Base-by-base conservation (phyloP, 345 rosid genomes). In the Gossypium turneri region DNA sequence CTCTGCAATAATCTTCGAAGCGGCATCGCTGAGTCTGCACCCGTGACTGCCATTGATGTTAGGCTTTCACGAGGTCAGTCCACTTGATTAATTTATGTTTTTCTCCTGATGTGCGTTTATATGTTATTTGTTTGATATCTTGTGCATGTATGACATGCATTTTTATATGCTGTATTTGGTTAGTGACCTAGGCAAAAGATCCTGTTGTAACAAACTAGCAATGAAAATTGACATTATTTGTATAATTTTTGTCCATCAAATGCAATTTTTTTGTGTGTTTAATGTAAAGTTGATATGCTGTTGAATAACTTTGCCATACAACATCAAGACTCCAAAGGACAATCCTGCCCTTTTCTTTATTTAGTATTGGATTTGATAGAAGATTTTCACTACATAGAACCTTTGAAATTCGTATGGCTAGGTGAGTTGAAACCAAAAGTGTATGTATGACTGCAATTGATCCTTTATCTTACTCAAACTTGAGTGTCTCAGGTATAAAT, bases 121-220 rank as follows among this genome's bases (percentile, higher is more conserved):
- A 12, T 63, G 43, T 19, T 47, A 24, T 24, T 70, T 13, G 44
- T 72, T 75, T 55, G 19, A 16, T 67, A 8, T 45, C 43, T 68
- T 67, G 44, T 25, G 76, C 50, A 25, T 45, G 76, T 47, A 60
- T 60, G 1, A 60, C 12, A 44, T 27, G 57, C 76, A 48, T 17
- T 19, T 73, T 17, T 48, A 19, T 58, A 22, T 48, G 3, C 52
- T 73, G 41, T 50, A 45, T 60, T 60, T 73, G 17, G 16, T 60
- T 5, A 25, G 15, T 61, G 25, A 11, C 10, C 9, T 5, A 60
- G 60, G 44, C 44, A 48, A 27, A 73, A 48, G 9, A 58, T 45
- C 59, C 7, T 62, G 70, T 62, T 73, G 68, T 73, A 73, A 45
- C 68, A 45, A 25, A 38, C 41, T 72, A 43, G 38, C 29, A 56